These are phyloP conservation scores for Cyclotella cryptica DNA, from an alignment of 108 stramenopile species.

Conservation along the genomic window DNA sequence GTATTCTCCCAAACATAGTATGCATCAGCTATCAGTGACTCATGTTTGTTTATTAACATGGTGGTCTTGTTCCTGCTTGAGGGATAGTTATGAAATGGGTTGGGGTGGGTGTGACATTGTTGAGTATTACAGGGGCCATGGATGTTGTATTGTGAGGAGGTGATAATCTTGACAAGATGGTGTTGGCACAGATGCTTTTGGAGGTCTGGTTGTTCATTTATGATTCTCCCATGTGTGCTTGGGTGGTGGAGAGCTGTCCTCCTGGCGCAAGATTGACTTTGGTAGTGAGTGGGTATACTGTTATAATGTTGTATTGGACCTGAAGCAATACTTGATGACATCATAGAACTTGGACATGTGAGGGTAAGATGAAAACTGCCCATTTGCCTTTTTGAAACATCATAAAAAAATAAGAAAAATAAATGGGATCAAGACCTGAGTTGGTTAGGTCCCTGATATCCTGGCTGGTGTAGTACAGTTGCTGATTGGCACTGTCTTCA, in stretches of 20 bases:
- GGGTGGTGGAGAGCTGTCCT: constrained; percentile 48
- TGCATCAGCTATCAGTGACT: constrained; percentile 48
- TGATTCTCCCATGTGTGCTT: constrained; percentile 37
- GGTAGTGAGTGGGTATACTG: constrained; percentile 46
- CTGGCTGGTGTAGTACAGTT: no score
- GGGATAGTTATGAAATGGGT: constrained; percentile 43
- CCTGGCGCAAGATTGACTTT: constrained; percentile 36
- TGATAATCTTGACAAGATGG: constrained; percentile 16
- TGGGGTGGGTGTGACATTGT: constrained; percentile 15
- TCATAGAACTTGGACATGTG: no score
- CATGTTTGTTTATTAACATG: constrained; percentile 27
- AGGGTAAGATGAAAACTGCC: no score
- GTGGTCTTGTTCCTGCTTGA: constrained; percentile 28
- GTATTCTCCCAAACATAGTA: constrained; percentile 35
- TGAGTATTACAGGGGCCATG: constrained; percentile 17
- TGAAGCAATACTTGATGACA: no score
- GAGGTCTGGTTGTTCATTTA: constrained; percentile 35
- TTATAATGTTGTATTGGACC: no score
- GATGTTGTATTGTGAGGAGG: background rate
- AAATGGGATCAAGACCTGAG: no score
- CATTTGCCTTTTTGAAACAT: no score
- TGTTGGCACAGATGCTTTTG: constrained; percentile 39
- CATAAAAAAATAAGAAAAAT: no score
- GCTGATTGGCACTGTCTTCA: no score
- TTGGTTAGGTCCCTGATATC: no score